Evolutionary conservation across 129 eudicot species (phyloP).

Genomic region (Lactuca saligna): DNA sequence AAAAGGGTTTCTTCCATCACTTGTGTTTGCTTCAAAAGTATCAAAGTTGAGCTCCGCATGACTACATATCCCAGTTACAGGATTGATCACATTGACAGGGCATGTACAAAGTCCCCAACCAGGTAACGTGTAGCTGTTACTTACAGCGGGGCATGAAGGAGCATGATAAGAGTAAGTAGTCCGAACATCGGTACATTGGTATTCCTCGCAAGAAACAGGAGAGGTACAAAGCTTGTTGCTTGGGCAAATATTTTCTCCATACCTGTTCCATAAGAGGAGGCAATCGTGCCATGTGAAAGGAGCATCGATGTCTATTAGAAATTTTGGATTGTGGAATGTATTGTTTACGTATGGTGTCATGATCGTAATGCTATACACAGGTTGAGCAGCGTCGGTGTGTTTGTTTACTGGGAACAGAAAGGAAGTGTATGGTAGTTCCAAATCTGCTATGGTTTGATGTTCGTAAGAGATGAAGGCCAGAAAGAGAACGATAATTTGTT

Average conservation of each 20-base stretch:
- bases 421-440: background rate
- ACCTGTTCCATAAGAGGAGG: background rate
- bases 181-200: slow-evolving; percentile 34
- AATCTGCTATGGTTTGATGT: background rate
- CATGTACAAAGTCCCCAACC: slow-evolving; percentile 19
- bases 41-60: slow-evolving; percentile 25
- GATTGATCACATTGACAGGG: slow-evolving; percentile 31
- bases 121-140: slow-evolving; percentile 7
- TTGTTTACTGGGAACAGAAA: background rate
- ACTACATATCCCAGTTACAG: slow-evolving; percentile 33
- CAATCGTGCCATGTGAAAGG: slow-evolving; percentile 24
- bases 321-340: background rate
- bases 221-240: background rate
- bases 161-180: slow-evolving; percentile 1
- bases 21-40: slow-evolving; percentile 11
- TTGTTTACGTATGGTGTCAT: background rate
- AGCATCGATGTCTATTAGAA: slow-evolving; percentile 7
- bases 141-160: slow-evolving; percentile 17
- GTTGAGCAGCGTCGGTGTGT: background rate
- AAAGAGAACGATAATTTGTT: background rate
- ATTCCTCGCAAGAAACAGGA: slow-evolving; percentile 29
- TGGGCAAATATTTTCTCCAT: background rate
- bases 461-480: slow-evolving; percentile 6
- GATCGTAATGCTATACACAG: slow-evolving; percentile 6
- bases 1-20: slow-evolving; percentile 20